Conservation (phyloP, 306 rosid genomes). For the Corylus americana region DNA sequence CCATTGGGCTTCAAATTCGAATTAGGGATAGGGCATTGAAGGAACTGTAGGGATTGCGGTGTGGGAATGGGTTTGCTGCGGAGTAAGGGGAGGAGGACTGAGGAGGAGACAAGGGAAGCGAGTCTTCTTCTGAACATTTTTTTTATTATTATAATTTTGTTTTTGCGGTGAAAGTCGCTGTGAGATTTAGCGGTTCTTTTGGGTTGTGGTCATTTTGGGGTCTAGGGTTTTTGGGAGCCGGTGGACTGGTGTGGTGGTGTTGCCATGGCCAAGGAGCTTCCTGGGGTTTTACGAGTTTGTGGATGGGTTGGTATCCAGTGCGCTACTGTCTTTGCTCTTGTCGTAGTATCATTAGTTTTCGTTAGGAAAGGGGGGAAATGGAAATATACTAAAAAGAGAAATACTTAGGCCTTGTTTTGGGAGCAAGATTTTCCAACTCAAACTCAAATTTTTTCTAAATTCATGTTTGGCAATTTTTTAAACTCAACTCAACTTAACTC, state of each 20-base stretch:
- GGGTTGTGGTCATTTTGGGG: background rate
- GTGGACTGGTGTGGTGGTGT: background rate
- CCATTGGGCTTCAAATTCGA: background rate
- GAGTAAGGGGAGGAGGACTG: constrained; percentile 13
- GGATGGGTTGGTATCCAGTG: background rate
- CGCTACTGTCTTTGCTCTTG: background rate
- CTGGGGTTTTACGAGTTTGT: background rate
- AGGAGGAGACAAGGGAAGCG: constrained; percentile 31
- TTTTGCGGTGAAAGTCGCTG: background rate
- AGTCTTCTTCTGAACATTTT: constrained; percentile 45
- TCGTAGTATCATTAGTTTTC: too few species aligned
- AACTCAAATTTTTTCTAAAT: too few species aligned
- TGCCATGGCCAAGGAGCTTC: background rate
- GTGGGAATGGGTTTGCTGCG: constrained; percentile 15
- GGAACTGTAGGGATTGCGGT: constrained; percentile 11
- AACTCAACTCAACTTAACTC: too few species aligned
- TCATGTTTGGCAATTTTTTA: too few species aligned
- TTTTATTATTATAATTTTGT: background rate
- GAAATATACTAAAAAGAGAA: too few species aligned
- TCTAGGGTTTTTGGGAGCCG: background rate
- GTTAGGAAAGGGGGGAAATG: too few species aligned
- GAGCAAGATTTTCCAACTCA: too few species aligned
- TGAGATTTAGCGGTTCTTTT: background rate
- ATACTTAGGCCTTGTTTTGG: too few species aligned
- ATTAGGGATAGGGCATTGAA: constrained; percentile 15